A percentile compares a stretch with the other conserved stretches of the same genome.
Conservation (phyloP, 164 flowering plant genomes). For the Saururus chinensis region DNA sequence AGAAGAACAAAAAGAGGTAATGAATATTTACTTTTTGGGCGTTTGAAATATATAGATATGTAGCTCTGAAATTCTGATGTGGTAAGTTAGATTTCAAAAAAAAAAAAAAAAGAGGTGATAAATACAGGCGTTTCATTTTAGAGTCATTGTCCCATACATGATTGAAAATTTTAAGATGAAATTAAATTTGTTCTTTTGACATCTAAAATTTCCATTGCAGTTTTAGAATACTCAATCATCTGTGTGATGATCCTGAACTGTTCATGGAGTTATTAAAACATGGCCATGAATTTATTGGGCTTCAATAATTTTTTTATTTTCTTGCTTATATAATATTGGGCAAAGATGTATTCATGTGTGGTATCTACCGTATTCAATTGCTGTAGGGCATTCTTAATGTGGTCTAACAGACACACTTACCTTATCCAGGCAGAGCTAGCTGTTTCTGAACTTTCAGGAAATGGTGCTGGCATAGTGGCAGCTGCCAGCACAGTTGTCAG, state of each 20-base stretch:
- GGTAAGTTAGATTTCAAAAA: too few species aligned
- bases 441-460: constrained; percentile 82
- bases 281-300: too few species aligned
- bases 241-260: not conserved
- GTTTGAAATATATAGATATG: not conserved
- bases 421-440: constrained; percentile 81
- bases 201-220: too few species aligned
- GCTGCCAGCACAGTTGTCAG: constrained; percentile 77
- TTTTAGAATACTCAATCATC: not conserved
- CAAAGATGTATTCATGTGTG: not conserved
- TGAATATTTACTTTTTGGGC: too few species aligned
- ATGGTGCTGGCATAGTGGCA: constrained; percentile 84
- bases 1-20: constrained; percentile 94
- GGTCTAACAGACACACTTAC: not conserved
- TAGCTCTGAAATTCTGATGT: not conserved
- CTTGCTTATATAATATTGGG: not conserved
- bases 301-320: too few species aligned
- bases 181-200: too few species aligned
- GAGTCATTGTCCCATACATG: not conserved
- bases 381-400: not conserved
- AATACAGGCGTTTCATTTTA: too few species aligned
- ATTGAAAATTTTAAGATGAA: not conserved
- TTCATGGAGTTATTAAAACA: not conserved
- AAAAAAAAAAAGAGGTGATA: too few species aligned
- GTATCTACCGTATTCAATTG: not conserved